Evolutionary conservation across 2,329 filamentous ascomycete genomes (phyloP).

Genomic region (Colletotrichum brevisporum): DNA sequence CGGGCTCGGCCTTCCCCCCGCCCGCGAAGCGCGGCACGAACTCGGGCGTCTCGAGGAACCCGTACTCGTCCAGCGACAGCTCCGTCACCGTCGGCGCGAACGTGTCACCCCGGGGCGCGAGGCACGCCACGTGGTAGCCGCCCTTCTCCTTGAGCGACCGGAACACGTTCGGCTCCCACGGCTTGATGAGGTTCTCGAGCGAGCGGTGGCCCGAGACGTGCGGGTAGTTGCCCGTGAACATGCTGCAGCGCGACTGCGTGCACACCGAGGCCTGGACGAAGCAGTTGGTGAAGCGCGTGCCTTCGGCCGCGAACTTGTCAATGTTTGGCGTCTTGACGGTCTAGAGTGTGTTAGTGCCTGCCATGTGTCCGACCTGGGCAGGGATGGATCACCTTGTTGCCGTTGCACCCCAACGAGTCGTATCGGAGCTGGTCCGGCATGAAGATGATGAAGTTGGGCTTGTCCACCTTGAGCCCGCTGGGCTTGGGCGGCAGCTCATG

Average conservation of each 20-base stretch:
- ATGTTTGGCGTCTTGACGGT: constrained; percentile 57
- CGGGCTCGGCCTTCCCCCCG: constrained; percentile 14
- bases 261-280: constrained; percentile 62
- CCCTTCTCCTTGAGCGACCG: constrained; percentile 55
- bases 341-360: not conserved
- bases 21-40: constrained; percentile 50
- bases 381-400: constrained; percentile 30
- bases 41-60: constrained; percentile 57
- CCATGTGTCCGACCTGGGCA: not conserved
- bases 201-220: constrained; percentile 62
- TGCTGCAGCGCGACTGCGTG: constrained; percentile 60
- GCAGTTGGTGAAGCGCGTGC: constrained; percentile 60
- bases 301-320: constrained; percentile 54
- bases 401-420: constrained; percentile 56
- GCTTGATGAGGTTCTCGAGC: constrained; percentile 62
- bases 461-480: constrained; percentile 39
- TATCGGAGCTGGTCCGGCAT: constrained; percentile 64
- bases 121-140: constrained; percentile 62
- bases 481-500: constrained; percentile 35
- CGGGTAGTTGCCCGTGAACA: constrained; percentile 62
- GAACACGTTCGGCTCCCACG: constrained; percentile 63
- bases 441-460: constrained; percentile 58
- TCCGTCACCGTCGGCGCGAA: constrained; percentile 61
- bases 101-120: constrained; percentile 57
- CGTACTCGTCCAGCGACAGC: constrained; percentile 60